phyloP scores from a whole-genome alignment of 176 grass and related monocot genomes.

The Pontederia paniculata region DNA sequence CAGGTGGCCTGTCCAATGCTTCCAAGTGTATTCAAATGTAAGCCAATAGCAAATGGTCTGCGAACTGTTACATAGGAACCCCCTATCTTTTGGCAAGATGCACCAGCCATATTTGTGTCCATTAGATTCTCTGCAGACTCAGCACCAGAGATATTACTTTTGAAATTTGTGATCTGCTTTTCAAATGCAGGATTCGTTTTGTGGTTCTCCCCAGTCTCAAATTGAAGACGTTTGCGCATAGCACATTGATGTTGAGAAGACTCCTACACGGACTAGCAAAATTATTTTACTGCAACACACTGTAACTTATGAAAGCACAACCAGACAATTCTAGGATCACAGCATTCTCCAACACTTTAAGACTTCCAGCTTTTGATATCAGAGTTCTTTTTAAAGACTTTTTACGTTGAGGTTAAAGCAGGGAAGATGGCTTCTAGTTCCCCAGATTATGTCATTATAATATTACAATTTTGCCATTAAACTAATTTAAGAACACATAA shows the following conservation, averaged over 20 bases:
- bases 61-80: slow-evolving; percentile 1
- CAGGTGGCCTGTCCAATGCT: slow-evolving; percentile 3
- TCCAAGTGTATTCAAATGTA: slow-evolving; percentile 24
- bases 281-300: background rate
- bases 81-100: slow-evolving; percentile 3
- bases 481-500: no score
- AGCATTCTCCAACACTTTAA: no score
- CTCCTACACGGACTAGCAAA: slow-evolving; percentile 17
- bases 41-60: slow-evolving; percentile 20
- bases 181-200: background rate
- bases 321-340: background rate
- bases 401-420: no score
- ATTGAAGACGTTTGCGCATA: slow-evolving; percentile 23
- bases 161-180: background rate
- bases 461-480: no score
- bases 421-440: no score
- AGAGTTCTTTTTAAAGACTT: no score
- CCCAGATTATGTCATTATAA: no score
- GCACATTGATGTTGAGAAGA: slow-evolving; percentile 16
- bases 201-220: slow-evolving; percentile 16
- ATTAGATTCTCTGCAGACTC: slow-evolving; percentile 1
- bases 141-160: background rate
- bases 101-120: slow-evolving; percentile 3
- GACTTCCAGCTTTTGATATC: no score
- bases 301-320: background rate